These are phyloP conservation scores for Fusarium penzigii DNA, from an alignment of 2,329 filamentous ascomycete genomes.

Conservation along the genomic window DNA sequence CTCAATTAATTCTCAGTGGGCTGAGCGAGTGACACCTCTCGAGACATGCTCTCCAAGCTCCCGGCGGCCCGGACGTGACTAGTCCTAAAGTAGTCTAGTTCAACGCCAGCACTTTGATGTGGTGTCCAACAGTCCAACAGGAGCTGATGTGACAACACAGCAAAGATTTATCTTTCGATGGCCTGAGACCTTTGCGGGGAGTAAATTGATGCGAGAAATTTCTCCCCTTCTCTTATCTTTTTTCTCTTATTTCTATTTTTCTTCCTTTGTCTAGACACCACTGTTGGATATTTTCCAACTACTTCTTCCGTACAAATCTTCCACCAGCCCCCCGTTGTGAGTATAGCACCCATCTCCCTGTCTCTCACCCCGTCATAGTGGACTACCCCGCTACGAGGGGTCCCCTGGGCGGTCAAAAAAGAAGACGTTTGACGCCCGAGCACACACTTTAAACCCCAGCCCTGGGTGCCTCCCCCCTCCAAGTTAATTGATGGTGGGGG, in stretches of 20 bases:
- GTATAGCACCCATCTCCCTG: constrained; percentile 7
- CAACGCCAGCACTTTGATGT: constrained; percentile 6
- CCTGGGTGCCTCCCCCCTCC: constrained; percentile 10
- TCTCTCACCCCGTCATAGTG: neutral
- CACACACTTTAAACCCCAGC: too few relatives aligned
- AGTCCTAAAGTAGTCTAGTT: neutral
- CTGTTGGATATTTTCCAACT: too few relatives aligned
- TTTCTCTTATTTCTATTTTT: neutral
- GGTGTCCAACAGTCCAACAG: constrained; percentile 8
- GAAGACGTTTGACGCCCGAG: too few relatives aligned
- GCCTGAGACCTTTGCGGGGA: constrained; percentile 9
- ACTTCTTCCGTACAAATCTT: neutral
- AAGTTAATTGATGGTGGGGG: constrained; percentile 22
- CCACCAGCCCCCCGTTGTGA: constrained; percentile 16
- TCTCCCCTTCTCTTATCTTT: neutral
- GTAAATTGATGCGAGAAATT: constrained; percentile 16
- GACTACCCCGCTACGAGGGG: too few relatives aligned
- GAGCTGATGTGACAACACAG: constrained; percentile 20
- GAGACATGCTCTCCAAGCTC: constrained; percentile 14
- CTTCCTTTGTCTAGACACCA: neutral
- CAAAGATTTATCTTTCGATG: constrained; percentile 7
- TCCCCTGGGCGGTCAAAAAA: too few relatives aligned
- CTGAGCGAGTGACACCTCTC: neutral
- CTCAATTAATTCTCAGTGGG: too few relatives aligned
- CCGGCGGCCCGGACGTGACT: constrained; percentile 18